phyloP scores from a whole-genome alignment of 495 filamentous ascomycete genomes.

The Trichocladium antarcticum region DNA sequence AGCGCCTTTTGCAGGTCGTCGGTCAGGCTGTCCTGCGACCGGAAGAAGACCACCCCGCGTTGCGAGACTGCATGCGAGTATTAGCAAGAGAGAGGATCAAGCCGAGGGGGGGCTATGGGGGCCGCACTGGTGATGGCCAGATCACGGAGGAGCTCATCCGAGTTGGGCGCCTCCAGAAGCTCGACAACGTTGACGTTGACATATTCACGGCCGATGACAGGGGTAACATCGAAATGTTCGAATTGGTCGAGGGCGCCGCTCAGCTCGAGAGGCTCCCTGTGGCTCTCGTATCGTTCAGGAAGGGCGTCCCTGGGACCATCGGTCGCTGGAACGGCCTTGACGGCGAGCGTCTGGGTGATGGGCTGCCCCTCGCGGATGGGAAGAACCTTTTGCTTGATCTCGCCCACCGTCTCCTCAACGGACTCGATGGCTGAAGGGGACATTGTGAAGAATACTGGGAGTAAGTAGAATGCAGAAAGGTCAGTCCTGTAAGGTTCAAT shows the following conservation, averaged over 20 bases:
- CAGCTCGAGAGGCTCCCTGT: slow-evolving; percentile 38
- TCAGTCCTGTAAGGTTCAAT: too few species aligned
- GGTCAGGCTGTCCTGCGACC: slow-evolving; percentile 54
- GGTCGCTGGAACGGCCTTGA: background rate
- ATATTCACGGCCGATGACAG: slow-evolving; percentile 58
- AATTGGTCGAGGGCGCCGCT: slow-evolving; percentile 46
- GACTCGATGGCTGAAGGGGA: slow-evolving; percentile 25
- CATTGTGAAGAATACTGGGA: slow-evolving; percentile 10
- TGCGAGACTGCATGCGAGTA: slow-evolving; percentile 49
- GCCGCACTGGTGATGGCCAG: slow-evolving; percentile 42
- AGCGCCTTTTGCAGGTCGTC: slow-evolving; percentile 60
- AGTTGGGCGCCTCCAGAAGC: slow-evolving; percentile 51
- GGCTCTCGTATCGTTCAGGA: slow-evolving; percentile 10
- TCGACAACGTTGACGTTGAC: slow-evolving; percentile 48
- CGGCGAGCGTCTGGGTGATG: background rate
- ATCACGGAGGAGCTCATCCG: slow-evolving; percentile 54
- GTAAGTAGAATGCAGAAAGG: too few species aligned
- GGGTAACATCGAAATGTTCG: slow-evolving; percentile 53
- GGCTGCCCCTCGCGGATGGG: slow-evolving; percentile 15
- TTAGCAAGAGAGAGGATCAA: background rate
- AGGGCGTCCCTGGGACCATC: too few species aligned
- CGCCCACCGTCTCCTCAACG: slow-evolving; percentile 15
- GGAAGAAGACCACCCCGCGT: slow-evolving; percentile 74
- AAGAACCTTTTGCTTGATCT: slow-evolving; percentile 22
- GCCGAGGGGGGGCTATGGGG: background rate